These are phyloP conservation scores for Fonsecaea monophora DNA, from an alignment of 2,329 filamentous ascomycete genomes.

Conservation along the genomic window DNA sequence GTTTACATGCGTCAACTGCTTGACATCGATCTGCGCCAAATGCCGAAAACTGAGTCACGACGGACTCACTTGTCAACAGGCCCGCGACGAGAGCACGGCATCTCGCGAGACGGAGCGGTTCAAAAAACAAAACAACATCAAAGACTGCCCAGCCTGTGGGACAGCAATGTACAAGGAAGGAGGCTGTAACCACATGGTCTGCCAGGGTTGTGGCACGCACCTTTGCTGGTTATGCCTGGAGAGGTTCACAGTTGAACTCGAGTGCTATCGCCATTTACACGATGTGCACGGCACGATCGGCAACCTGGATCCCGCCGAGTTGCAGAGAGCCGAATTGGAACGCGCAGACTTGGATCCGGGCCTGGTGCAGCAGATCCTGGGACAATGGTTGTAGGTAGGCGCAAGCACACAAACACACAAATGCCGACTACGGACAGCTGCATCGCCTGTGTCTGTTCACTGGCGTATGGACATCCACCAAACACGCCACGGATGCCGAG, in stretches of 20 bases:
- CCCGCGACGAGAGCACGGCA: conserved; percentile 1
- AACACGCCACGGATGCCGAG: too few species aligned
- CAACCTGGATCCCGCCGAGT: background rate
- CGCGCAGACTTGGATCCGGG: background rate
- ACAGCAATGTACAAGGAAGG: conserved; percentile 70
- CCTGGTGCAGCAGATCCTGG: background rate
- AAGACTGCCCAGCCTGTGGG: conserved; percentile 18
- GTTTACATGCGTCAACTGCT: conserved; percentile 22
- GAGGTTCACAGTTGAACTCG: background rate
- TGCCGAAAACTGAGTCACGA: conserved; percentile 28
- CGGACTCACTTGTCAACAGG: conserved; percentile 16
- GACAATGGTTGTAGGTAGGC: background rate
- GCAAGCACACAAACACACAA: too few species aligned
- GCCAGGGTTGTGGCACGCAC: conserved; percentile 53
- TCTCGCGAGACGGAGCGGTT: background rate
- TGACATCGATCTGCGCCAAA: conserved; percentile 20
- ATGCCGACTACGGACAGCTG: too few species aligned
- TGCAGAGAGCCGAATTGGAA: background rate
- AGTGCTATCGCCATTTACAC: conserved; percentile 18
- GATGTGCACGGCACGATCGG: conserved; percentile 5
- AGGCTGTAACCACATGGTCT: conserved; percentile 87
- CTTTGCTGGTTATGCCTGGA: conserved; percentile 21
- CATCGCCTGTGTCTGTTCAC: too few species aligned
- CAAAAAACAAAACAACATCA: conserved; percentile 17
- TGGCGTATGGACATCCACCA: too few species aligned